Evolutionary conservation across 2,329 filamentous ascomycete species (phyloP).

Genomic region (Monilinia aucupariae): DNA sequence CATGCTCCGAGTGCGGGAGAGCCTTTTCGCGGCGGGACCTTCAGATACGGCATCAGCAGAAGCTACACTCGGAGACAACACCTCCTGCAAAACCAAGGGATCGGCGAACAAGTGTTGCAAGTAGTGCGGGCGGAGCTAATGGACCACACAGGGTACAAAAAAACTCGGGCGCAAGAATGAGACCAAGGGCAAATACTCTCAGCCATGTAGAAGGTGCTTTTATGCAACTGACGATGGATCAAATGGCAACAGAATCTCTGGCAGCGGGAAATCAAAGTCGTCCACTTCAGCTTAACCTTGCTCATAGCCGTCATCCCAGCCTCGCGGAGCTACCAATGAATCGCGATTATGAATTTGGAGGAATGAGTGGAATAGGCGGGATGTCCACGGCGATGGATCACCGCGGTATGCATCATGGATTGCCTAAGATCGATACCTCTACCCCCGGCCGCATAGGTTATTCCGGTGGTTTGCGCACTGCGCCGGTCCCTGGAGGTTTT

Average conservation of each 20-base stretch:
- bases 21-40: conserved; percentile 94
- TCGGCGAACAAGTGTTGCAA: conserved; percentile 80
- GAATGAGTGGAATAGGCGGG: conserved; percentile 36
- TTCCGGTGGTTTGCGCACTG: conserved; percentile 67
- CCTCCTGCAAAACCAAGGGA: conserved; percentile 82
- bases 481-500: conserved; percentile 62
- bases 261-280: conserved; percentile 37
- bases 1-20: conserved; percentile 88
- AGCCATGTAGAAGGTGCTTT: conserved; percentile 79
- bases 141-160: conserved; percentile 76
- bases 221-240: conserved; percentile 54
- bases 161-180: conserved; percentile 84
- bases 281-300: background rate
- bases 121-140: conserved; percentile 55
- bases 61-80: conserved; percentile 88
- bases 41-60: conserved; percentile 92
- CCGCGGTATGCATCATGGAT: conserved; percentile 59
- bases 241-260: conserved; percentile 47
- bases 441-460: conserved; percentile 60
- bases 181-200: conserved; percentile 92
- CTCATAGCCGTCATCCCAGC: conserved; percentile 62
- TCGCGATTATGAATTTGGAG: conserved; percentile 58
- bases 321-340: conserved; percentile 61
- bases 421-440: conserved; percentile 80
- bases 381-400: conserved; percentile 67